Base-by-base conservation (phyloP, 1,139 yeast genomes). In the Blastobotrys arbuscula region DNA sequence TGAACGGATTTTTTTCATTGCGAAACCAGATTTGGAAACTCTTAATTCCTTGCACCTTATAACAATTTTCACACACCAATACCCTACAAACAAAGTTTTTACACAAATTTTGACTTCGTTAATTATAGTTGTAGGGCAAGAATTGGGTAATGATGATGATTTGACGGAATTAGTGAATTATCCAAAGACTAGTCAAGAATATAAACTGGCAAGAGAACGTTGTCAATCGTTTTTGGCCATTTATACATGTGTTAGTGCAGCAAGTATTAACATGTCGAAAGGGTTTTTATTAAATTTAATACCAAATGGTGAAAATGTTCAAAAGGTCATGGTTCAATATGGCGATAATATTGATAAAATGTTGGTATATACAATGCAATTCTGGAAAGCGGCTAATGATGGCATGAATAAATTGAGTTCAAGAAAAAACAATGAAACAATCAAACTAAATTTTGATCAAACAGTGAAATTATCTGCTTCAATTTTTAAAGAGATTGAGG, bases 51-150 rank as follows among this genome's bases (percentile, higher is more conserved):
- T 42, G 12, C 37, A 24, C 13, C 37, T 49, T 33, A 13, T 42
- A 26, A 26, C 35, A n/a, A 35, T 42, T 1, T 49, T 45, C 20
- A 21, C 39, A 3, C 39, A 37, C 21, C 48, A 47, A 15, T 26
- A 37, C 20, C 48, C 48, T 3, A 24, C 46, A 10, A 33, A 42
- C n/a, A 45, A 42, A 15, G 37, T 49, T 15, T 38, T 44, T 39
- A 12, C 24, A 10, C 38, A 44, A 15, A 9, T 39, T 1, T 20
- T 44, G 31, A 19, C 33, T 10, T 10, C 38, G 18, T 15, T 44
- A 9, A 26, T 20, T 9, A 6, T 40, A 2, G 42, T 33, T 1
- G 21, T 35, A 7, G 41, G 38, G 3, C 42, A 33, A n/a, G 42
- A 41, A 10, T 31, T 46, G 15, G 49, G 49, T 21, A 23, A 28